Percentiles rank a stretch among this genome's conserved stretches.
Conservation (phyloP, 768 basidiomycete genomes). For the Lanmaoa rubissima region DNA sequence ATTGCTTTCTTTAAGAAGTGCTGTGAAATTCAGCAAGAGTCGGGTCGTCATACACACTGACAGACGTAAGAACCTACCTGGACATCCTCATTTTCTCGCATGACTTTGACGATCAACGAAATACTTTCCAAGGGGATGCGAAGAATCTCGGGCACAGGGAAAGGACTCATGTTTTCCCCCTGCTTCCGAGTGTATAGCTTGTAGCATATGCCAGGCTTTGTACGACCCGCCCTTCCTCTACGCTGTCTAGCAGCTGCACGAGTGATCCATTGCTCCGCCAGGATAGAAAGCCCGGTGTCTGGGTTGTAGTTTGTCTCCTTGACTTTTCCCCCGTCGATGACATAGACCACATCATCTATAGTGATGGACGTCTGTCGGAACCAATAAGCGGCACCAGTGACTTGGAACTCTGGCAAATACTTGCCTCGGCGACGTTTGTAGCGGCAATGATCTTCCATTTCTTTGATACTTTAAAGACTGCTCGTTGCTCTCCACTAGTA, state of each 20-base stretch:
- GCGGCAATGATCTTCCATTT: slow-evolving; percentile 84
- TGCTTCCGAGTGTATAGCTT: slow-evolving; percentile 81
- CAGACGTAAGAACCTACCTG: slow-evolving; percentile 45
- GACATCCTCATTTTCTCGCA: slow-evolving; percentile 74
- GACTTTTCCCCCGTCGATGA: slow-evolving; percentile 81
- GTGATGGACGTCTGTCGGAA: slow-evolving; percentile 75
- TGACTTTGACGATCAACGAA: slow-evolving; percentile 77
- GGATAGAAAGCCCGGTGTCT: slow-evolving; percentile 65
- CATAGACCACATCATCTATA: slow-evolving; percentile 85
- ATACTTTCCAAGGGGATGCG: slow-evolving; percentile 84
- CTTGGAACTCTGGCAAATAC: slow-evolving; percentile 7
- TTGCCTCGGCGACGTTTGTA: slow-evolving; percentile 89
- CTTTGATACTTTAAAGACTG: slow-evolving; percentile 62
- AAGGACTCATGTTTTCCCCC: slow-evolving; percentile 64
- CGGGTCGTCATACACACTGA: background rate
- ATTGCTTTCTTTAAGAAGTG: slow-evolving; percentile 71
- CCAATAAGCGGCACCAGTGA: background rate
- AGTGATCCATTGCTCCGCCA: slow-evolving; percentile 79
- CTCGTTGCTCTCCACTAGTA: slow-evolving; percentile 77
- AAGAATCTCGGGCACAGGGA: slow-evolving; percentile 85
- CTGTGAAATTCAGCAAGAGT: slow-evolving; percentile 32
- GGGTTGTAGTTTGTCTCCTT: slow-evolving; percentile 78
- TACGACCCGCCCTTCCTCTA: slow-evolving; percentile 88
- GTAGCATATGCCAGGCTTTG: slow-evolving; percentile 78
- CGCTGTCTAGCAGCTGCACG: slow-evolving; percentile 81